Evolutionary conservation across 2,329 filamentous ascomycete species (phyloP), one percentile per base, ranked within the genome.

Genomic region (Alternaria metachromatica): DNA sequence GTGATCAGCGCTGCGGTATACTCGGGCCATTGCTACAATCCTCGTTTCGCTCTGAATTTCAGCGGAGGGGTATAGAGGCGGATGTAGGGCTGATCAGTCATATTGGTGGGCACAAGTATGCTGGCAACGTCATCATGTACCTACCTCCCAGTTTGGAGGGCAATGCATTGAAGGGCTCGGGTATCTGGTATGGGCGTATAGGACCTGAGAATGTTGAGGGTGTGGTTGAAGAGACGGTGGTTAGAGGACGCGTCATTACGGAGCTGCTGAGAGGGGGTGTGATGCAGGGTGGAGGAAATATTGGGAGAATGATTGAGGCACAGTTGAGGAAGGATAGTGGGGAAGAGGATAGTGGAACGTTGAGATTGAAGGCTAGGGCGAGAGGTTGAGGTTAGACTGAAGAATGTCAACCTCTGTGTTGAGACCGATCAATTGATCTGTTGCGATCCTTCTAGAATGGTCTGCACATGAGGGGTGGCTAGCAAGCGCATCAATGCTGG

Each of bases 31-130:
- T 93, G 2, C 82, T 98, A 13, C 83, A 88, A 69, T 80, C 80
- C 0, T 90, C 94, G 71, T 98, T 98, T 70, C 85, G 88, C 69
- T 80, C 78, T 9, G 85, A 88, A 71, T 77, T 94, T 6, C 79
- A 79, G 3, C 78, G 76, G 5, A 80, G 82, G 18, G 87, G 86
- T 0, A 78, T 85, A 5, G 76, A 81, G 1, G 91, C 89, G 2
- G 82, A 89, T 51, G 86, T 94, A 0, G 92, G 88, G 0, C 73
- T 90, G 58, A 91, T 94, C 59, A 93, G 90, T 64, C 93, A 96
- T 72, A 89, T 96, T 57, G 92, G 92, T 1, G 93, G 93, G 0
- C 93, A 96, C 80, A 94, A 94, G 77, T 95, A 90, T 76, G 93
- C 93, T 0, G 93, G 93, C 2, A 96, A 96, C 77, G 87, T 95